Evolutionary conservation across 495 filamentous ascomycete genomes (phyloP), one percentile per base, ranked within the genome.

Genomic region (Aspergillus heteromorphus): DNA sequence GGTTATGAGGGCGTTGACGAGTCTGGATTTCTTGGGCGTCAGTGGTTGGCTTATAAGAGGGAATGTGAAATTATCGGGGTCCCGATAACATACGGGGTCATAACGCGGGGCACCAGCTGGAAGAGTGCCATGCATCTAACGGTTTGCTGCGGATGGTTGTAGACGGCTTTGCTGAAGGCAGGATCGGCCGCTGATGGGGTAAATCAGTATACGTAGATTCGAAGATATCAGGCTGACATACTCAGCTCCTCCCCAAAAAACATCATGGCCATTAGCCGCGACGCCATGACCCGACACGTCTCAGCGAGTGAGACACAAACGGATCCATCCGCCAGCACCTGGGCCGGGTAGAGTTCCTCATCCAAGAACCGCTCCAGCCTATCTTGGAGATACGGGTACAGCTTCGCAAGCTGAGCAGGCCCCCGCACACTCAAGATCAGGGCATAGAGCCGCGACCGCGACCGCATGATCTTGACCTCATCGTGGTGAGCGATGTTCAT

Each of bases 181-280:
- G 54, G 54, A 43, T 56, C 48, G 16, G 47, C 42, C n/a, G 20
- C 54, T 56, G 36, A 18, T 25, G 48, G 4, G 14, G 16, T 16
- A 42, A 18, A 23, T 23, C 19, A 27, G 7, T 18, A 13, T 25
- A 16, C 29, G 19, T 10, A 21, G 9, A 13, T 7, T 20, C 2
- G 41, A 45, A 30, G 30, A 34, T 1, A 34, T 2, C 2, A 27
- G 43, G n/a, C 2, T 45, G 48, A 29, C 55, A 30, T 42, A 63
- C 60, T 30, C 18, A 63, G 42, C 10, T 49, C 53, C 13, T 56
- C 40, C 10, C 60, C 60, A 54, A 63, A 63, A 16, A 60, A 49
- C 6, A 53, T 53, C 9, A 59, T 40, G 11, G 25, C 48, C 40
- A 63, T 45, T 14, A 54, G 23, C 10, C 42, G 40, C 13, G 52